A percentile compares a stretch with the other conserved stretches of the same genome.
phyloP scores from a whole-genome alignment of 2,329 filamentous ascomycete species.

The Calcarisporium arbuscula region DNA sequence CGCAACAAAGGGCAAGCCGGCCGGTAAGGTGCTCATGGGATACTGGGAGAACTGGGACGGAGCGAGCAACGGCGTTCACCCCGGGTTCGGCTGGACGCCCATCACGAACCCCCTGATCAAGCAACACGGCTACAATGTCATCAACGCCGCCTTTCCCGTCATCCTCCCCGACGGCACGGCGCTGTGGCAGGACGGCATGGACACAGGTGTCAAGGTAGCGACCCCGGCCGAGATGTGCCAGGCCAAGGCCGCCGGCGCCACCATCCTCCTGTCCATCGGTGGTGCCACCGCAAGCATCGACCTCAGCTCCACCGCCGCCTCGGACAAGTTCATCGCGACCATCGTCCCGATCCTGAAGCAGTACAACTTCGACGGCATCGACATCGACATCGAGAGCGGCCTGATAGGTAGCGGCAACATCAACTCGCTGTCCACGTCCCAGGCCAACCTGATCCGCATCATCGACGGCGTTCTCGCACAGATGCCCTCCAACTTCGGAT shows the following conservation, averaged over 20 bases:
- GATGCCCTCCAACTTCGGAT: slow-evolving; percentile 52
- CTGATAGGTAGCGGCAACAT: slow-evolving; percentile 24
- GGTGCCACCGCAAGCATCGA: slow-evolving; percentile 26
- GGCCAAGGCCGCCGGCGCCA: slow-evolving; percentile 26
- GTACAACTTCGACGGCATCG: slow-evolving; percentile 30
- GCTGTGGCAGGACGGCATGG: slow-evolving; percentile 26
- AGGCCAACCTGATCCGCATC: slow-evolving; percentile 27
- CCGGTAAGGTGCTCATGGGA: slow-evolving; percentile 26
- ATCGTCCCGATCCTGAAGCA: slow-evolving; percentile 27
- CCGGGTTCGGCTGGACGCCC: slow-evolving; percentile 25
- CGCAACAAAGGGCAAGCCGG: slow-evolving; percentile 23
- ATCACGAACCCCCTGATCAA: slow-evolving; percentile 22
- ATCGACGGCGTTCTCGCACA: slow-evolving; percentile 30
- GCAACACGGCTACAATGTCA: slow-evolving; percentile 27
- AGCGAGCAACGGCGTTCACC: slow-evolving; percentile 24
- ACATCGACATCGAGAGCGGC: slow-evolving; percentile 28
- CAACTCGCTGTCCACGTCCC: slow-evolving; percentile 22
- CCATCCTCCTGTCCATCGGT: slow-evolving; percentile 27
- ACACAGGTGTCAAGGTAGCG: slow-evolving; percentile 21
- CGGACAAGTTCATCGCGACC: slow-evolving; percentile 27
- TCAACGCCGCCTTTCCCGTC: slow-evolving; percentile 27
- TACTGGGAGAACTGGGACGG: slow-evolving; percentile 33
- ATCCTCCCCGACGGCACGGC: slow-evolving; percentile 27
- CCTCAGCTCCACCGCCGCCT: slow-evolving; percentile 22
- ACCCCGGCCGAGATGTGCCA: slow-evolving; percentile 25